These are phyloP conservation scores for Candida parachauliodes DNA, from an alignment of 805 yeast species.

Conservation along the genomic window DNA sequence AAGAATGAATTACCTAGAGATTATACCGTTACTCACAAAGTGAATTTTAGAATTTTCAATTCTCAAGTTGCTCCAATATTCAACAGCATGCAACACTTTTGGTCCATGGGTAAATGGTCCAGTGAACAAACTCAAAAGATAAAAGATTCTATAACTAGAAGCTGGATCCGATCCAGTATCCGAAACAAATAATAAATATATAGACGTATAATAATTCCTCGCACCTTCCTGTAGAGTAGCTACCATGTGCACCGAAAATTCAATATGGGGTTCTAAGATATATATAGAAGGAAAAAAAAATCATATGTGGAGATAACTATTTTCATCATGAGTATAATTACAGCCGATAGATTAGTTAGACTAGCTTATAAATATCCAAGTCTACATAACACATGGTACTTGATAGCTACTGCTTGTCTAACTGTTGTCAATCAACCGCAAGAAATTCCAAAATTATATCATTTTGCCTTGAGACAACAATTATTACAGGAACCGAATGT, in stretches of 20 bases:
- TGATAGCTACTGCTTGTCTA: slow-evolving; percentile 75
- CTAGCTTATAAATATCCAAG: slow-evolving; percentile 53
- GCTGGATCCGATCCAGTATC: slow-evolving; percentile 47
- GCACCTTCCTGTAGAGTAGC: no score
- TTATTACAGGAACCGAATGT: slow-evolving; percentile 26
- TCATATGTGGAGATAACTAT: neutral
- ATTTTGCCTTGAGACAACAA: slow-evolving; percentile 56
- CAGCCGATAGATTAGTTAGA: slow-evolving; percentile 51
- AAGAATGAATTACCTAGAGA: slow-evolving; percentile 21
- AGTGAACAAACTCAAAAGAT: slow-evolving; percentile 42
- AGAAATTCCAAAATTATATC: slow-evolving; percentile 72
- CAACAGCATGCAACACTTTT: slow-evolving; percentile 44
- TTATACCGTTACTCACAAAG: slow-evolving; percentile 15
- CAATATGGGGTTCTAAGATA: neutral
- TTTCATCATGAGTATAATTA: slow-evolving; percentile 25
- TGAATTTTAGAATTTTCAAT: slow-evolving; percentile 23
- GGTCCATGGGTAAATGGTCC: slow-evolving; percentile 67
- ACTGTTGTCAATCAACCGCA: slow-evolving; percentile 80
- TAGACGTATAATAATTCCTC: no score
- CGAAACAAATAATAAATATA: slow-evolving; percentile 13
- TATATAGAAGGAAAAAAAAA: neutral
- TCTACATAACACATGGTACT: slow-evolving; percentile 64
- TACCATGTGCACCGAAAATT: no score
- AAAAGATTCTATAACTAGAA: slow-evolving; percentile 51
- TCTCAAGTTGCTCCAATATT: slow-evolving; percentile 20